These are phyloP conservation scores for Micractinium conductrix DNA, from an alignment of 139 green algal genomes.

Conservation along the genomic window DNA sequence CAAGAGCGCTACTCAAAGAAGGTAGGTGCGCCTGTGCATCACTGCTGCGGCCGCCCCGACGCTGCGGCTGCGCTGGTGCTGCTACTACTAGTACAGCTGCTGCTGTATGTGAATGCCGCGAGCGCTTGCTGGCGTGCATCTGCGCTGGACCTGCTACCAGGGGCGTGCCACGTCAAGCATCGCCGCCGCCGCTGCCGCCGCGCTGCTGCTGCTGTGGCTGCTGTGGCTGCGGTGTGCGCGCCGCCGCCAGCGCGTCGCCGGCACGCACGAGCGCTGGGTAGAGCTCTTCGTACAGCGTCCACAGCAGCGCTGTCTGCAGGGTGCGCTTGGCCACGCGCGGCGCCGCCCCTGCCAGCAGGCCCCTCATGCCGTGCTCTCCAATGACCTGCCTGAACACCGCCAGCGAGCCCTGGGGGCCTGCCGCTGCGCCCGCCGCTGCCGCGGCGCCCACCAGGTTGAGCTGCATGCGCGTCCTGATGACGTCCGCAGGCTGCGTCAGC, in stretches of 20 bases:
- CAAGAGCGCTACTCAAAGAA: too few species aligned
- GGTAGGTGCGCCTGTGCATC: too few species aligned
- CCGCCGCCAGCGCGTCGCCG: background rate
- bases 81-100: too few species aligned
- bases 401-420: background rate
- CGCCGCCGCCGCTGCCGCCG: background rate
- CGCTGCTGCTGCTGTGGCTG: background rate
- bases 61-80: too few species aligned
- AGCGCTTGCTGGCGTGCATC: too few species aligned
- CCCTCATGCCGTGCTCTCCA: constrained; percentile 20
- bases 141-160: too few species aligned
- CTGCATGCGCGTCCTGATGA: constrained; percentile 87
- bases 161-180: too few species aligned
- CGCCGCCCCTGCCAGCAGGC: constrained; percentile 54
- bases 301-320: constrained; percentile 89
- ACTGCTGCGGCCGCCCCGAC: too few species aligned
- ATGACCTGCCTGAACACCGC: constrained; percentile 30
- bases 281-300: constrained; percentile 60
- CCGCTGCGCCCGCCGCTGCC: background rate
- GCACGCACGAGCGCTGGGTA: background rate
- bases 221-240: background rate
- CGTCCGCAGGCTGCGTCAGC: constrained; percentile 87
- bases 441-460: constrained; percentile 46
- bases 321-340: constrained; percentile 84
- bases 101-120: too few species aligned